Evolutionary conservation across 768 basidiomycete species (phyloP).

Genomic region (Arthromyces matolae): DNA sequence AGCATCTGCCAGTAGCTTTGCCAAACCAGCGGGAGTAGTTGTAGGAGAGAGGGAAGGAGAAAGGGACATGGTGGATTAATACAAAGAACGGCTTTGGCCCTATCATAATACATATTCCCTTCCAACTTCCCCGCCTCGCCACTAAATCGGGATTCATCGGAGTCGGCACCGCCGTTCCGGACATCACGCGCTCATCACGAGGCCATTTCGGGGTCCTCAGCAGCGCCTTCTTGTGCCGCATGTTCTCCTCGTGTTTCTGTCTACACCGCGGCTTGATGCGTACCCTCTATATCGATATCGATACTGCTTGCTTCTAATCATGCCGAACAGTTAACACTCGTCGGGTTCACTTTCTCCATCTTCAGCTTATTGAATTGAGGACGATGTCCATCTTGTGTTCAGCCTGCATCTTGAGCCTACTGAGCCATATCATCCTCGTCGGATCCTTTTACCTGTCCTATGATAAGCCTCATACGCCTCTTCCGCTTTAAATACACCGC

Average conservation of each 20-base stretch:
- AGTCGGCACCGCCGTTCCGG: conserved; percentile 22
- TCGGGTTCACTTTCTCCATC: too few species aligned
- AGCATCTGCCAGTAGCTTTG: conserved; percentile 49
- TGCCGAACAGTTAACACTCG: too few species aligned
- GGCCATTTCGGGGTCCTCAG: conserved; percentile 14
- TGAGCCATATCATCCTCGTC: too few species aligned
- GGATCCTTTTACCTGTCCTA: too few species aligned
- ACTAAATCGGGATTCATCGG: conserved; percentile 11
- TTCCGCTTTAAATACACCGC: too few species aligned
- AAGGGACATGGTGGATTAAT: background rate
- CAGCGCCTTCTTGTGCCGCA: conserved; percentile 2
- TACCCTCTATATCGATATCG: too few species aligned
- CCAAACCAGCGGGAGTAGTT: conserved; percentile 42
- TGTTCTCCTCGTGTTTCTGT: conserved; percentile 19
- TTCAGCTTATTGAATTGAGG: too few species aligned
- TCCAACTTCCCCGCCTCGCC: conserved; percentile 7
- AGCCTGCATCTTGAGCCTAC: too few species aligned
- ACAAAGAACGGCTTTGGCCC: conserved; percentile 4
- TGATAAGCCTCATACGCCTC: too few species aligned
- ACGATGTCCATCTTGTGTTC: too few species aligned
- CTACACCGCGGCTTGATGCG: too few species aligned
- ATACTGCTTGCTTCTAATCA: too few species aligned
- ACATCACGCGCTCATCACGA: conserved; percentile 20
- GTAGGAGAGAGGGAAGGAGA: background rate
- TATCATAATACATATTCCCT: background rate